Base-by-base conservation (phyloP, 345 rosid species). In the Balakata baccata region DNA sequence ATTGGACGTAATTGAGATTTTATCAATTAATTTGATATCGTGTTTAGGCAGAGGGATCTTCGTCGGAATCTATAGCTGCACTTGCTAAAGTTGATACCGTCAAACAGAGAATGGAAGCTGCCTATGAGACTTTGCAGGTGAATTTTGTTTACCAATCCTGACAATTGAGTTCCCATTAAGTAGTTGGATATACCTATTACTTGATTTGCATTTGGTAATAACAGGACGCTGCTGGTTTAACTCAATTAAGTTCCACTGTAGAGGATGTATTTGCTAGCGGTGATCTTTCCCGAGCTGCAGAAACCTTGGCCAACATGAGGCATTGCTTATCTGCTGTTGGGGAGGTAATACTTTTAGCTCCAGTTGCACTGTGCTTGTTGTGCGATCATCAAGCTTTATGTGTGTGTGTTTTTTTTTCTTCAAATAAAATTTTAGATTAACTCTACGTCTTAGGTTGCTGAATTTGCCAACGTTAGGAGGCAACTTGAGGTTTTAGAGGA, bases 251-350 rank as follows among this genome's bases (percentile, higher is more conserved):
- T 80, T 92, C 96, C 11, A 95, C 98, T 0, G 99, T 95, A 52
- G 99, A 95, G 86, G 98, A 91, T 86, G 98, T 95, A 16, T 95
- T 95, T 80, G 92, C 96, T 50, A 92, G 97, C 14, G 97, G 99
- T 3, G 99, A 95, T 84, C 97, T 95, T 86, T 96, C 98, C 68
- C 92, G 91, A 41, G 99, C 99, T 56, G 99, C 99, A 16, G 98
- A 95, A 80, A 95, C 99, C 72, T 87, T 95, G 90, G 94, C 99
- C 71, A 92, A 89, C 82, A 95, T 95, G 99, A 89, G 94, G 84
- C 97, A 91, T 84, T 95, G 99, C 82, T 78, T 95, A 80, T 89
- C 99, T 78, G 99, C 98, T 67, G 98, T 95, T 16, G 99, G 99
- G 18, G 99, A 95, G 97, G 99, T 92, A 77, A 64, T 70, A 7